A percentile compares a stretch with the other conserved stretches of the same genome.
These are phyloP conservation scores for Capsicum baccatum DNA, from an alignment of 257 asterid genomes.

Conservation along the genomic window DNA sequence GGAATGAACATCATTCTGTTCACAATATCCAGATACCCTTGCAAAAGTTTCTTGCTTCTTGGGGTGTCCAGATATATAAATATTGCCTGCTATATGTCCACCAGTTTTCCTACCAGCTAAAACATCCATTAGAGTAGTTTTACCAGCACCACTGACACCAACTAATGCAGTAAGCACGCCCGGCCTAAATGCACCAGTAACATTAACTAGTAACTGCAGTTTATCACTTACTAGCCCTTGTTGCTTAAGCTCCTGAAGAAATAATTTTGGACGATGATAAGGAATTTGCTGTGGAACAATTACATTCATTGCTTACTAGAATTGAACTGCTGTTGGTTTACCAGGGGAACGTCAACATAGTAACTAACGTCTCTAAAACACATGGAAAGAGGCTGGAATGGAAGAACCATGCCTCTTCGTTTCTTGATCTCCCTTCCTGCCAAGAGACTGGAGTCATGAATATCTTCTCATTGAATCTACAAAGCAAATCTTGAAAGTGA, in stretches of 20 bases:
- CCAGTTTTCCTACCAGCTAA: constrained; percentile 96
- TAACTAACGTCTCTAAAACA: constrained; percentile 76
- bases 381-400: constrained; percentile 87
- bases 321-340: constrained; percentile 35
- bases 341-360: constrained; percentile 86
- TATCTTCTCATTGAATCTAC: constrained; percentile 16
- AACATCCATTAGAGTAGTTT: constrained; percentile 95
- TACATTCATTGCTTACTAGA: neutral
- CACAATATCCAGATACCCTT: constrained; percentile 89
- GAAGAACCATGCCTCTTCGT: constrained; percentile 83
- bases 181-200: constrained; percentile 83
- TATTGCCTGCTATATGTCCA: constrained; percentile 73
- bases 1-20: constrained; percentile 86
- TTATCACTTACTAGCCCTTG: constrained; percentile 64
- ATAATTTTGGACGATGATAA: neutral
- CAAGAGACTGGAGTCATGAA: constrained; percentile 28
- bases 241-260: constrained; percentile 74
- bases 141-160: constrained; percentile 98
- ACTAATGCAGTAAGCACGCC: constrained; percentile 90
- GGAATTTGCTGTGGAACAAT: neutral
- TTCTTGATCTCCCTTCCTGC: constrained; percentile 54
- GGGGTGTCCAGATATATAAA: constrained; percentile 75
- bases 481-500: neutral
- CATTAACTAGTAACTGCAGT: constrained; percentile 69
- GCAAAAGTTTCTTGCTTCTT: constrained; percentile 94